These are phyloP conservation scores for Lipomyces yamadae DNA, from an alignment of 805 yeast genomes.

Conservation along the genomic window DNA sequence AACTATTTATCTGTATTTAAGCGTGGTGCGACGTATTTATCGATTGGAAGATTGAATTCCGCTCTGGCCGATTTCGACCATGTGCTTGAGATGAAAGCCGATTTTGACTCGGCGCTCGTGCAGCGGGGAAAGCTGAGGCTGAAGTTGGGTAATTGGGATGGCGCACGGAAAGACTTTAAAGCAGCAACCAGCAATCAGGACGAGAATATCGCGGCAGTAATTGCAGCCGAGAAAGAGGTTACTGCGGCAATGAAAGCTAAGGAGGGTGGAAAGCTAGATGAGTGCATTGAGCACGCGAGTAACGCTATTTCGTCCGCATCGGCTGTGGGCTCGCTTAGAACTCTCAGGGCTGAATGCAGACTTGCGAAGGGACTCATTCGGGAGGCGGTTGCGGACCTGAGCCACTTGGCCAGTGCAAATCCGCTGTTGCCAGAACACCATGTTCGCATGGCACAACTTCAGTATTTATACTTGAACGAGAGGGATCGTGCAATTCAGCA, in stretches of 20 bases:
- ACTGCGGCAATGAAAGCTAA: constrained; percentile 30
- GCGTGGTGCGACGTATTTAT: constrained; percentile 47
- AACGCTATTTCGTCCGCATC: constrained; percentile 44
- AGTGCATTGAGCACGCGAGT: constrained; percentile 40
- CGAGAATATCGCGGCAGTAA: constrained; percentile 32
- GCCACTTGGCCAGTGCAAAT: constrained; percentile 39
- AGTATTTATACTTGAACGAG: constrained; percentile 58
- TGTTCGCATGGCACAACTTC: constrained; percentile 46
- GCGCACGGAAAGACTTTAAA: constrained; percentile 36
- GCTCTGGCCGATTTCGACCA: constrained; percentile 47
- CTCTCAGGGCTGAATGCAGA: constrained; percentile 45
- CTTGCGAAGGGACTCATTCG: constrained; percentile 42
- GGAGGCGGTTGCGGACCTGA: constrained; percentile 47
- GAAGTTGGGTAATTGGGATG: constrained; percentile 43
- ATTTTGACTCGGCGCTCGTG: constrained; percentile 46
- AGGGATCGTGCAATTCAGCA: constrained; percentile 57
- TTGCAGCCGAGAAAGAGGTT: constrained; percentile 29
- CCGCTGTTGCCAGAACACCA: constrained; percentile 41
- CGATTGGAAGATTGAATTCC: constrained; percentile 44
- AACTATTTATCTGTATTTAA: constrained; percentile 45
- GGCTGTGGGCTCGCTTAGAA: constrained; percentile 38
- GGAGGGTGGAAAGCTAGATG: constrained; percentile 32
- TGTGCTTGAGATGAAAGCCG: constrained; percentile 45
- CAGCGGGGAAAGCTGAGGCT: constrained; percentile 45
- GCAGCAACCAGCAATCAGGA: constrained; percentile 37